Percentiles rank a stretch among this genome's conserved stretches.
Conservation (phyloP, 495 filamentous ascomycete genomes). For the Talaromyces ruber region DNA sequence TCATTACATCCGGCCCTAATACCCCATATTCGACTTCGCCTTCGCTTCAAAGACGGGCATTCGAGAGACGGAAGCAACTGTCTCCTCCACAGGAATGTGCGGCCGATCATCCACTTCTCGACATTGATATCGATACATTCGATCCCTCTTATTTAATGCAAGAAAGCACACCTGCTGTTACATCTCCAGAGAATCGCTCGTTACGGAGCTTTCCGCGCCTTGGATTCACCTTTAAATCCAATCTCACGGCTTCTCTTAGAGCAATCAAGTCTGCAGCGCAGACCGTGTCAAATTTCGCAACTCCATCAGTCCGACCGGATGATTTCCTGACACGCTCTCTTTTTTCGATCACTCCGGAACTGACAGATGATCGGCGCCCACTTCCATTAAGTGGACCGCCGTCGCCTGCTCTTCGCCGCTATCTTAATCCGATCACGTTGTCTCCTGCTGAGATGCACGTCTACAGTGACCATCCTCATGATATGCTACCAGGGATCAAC, state of each 20-base stretch:
- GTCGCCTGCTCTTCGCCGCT: constrained; percentile 79
- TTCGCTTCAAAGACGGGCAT: constrained; percentile 26
- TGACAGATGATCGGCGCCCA: constrained; percentile 84
- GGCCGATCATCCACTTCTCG: constrained; percentile 48
- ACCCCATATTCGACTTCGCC: constrained; percentile 24
- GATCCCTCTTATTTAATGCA: neutral
- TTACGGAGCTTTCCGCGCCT: constrained; percentile 27
- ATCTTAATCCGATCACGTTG: constrained; percentile 75
- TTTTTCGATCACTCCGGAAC: constrained; percentile 66
- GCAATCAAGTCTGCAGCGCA: constrained; percentile 79
- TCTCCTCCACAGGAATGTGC: constrained; percentile 45
- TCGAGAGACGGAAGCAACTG: constrained; percentile 31
- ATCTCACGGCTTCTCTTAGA: constrained; percentile 84
- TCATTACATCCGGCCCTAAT: constrained; percentile 26
- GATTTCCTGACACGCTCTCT: constrained; percentile 85
- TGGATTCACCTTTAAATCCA: constrained; percentile 71
- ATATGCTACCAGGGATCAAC: constrained; percentile 16
- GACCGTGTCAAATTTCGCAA: constrained; percentile 68
- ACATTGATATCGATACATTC: constrained; percentile 16
- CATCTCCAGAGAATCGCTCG: neutral
- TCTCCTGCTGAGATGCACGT: constrained; percentile 59
- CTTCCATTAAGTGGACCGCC: constrained; percentile 66
- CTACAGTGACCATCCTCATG: constrained; percentile 38
- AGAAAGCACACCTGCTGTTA: neutral
- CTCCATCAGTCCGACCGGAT: constrained; percentile 69